Base-by-base conservation (phyloP, 768 basidiomycete genomes). In the Mrakia frigida region DNA sequence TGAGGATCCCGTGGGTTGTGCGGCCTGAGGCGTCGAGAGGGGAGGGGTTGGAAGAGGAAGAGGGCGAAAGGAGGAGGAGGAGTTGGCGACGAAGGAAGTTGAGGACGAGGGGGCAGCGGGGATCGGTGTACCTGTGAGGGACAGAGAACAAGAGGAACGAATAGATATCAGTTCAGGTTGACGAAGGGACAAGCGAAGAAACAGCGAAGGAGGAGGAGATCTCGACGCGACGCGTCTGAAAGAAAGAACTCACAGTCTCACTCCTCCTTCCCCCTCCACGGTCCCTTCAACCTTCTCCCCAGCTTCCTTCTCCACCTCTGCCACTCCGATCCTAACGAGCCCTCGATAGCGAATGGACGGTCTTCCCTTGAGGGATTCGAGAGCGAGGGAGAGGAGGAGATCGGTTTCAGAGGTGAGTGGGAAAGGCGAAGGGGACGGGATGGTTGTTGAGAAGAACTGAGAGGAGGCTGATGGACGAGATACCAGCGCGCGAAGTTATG, bases 31-130 rank as follows among this genome's bases (percentile, higher is more conserved):
- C 0, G 43, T 71, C 70, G 4, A 71, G 31, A 14, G 50, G 46
- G n/a, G n/a, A n/a, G n/a, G n/a, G n/a, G n/a, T n/a, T n/a, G n/a
- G n/a, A n/a, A n/a, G n/a, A n/a, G n/a, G n/a, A n/a, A n/a, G n/a
- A 4, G 70, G 14, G 21, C 11, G 13, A 3, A 41, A 4, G 39
- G 25, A 13, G 70, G 52, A 33, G 23, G 31, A 53, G 39, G n/a
- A 71, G 70, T 33, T 71, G 70, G 18, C 70, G 70, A 53, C 43
- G 70, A 21, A 71, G 43, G 35, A 52, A 71, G 46, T 41, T 43
- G 31, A 52, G 70, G 1, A 71, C 46, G 28, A 71, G 50, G 9
- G 70, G 70, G 21, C 70, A 71, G 16, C 46, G 39, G 4, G 70
- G 70, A 33, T 71, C 70, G 28, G 70, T 71, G 33, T 71, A 71